Base-by-base conservation (phyloP, 805 yeast genomes). In the Hyphopichia homilentoma region DNA sequence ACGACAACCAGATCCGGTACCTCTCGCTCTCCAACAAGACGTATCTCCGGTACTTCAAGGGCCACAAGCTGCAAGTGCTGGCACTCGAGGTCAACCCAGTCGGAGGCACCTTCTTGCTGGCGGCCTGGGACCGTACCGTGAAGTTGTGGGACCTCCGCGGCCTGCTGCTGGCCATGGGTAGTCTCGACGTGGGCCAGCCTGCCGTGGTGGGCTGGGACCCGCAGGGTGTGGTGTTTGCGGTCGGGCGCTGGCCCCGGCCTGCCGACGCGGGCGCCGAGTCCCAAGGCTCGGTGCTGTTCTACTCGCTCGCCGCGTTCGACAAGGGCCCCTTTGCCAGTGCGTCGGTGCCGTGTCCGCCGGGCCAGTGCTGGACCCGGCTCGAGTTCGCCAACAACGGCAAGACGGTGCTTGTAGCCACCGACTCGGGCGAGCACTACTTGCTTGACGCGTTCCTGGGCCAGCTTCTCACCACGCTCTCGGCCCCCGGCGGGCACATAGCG, bases 91-190 rank as follows among this genome's bases (percentile, higher is more conserved):
- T 87, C 47, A 75, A 79, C 29, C 96, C 95, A 0, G 64, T 75
- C 4, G 70, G 71, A 34, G 88, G 81, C 47, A 59, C 72, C 8
- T 74, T 84, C 50, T 46, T 84, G 7, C 77, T 84, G 26, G 70
- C 89, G 0, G 74, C 95, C 0, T 54, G 73, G 35, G 98, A 93
- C 54, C 73, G 81, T 33, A 78, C 95, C 0, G 84, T 88, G 1
- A 75, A 93, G 41, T 44, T 84, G 5, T 93, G 98, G 98, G 97
- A 93, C 58, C 54, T 84, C 16, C 65, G 90, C 43, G n/a, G n/a
- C n/a, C 67, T 82, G 0, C 66, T 84, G 2, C 69, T 75, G 36
- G 75, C 83, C 13, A 79, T 75, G 36, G 93, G 94, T 0, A 65
- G 45, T 39, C 19, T 66, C 6, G 76, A 75, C 15, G 67, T 74